A percentile compares a stretch with the other conserved stretches of the same genome.
These are phyloP conservation scores for Ustanciosporium gigantosporum DNA, from an alignment of 1,284 basidiomycete species.

Conservation along the genomic window DNA sequence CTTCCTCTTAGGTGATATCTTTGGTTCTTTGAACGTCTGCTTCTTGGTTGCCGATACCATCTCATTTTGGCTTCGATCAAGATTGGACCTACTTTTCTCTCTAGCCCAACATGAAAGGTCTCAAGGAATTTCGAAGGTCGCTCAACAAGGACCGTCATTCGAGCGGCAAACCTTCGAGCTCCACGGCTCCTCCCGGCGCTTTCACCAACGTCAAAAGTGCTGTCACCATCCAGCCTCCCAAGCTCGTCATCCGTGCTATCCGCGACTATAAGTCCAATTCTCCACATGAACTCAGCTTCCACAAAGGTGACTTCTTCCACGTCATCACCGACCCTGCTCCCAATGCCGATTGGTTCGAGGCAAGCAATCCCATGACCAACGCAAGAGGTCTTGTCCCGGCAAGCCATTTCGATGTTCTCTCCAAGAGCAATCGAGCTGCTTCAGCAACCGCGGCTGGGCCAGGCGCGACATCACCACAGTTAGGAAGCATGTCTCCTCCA, in stretches of 20 bases:
- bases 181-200: constrained; percentile 14
- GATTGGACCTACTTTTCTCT: too few species aligned
- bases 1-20: too few species aligned
- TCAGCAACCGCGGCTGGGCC: constrained; percentile 21
- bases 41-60: too few species aligned
- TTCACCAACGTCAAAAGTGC: constrained; percentile 44
- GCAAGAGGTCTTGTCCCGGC: constrained; percentile 90
- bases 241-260: constrained; percentile 91
- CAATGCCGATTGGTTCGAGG: constrained; percentile 63
- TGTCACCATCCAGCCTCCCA: constrained; percentile 69
- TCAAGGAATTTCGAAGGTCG: constrained; percentile 56
- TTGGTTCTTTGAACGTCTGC: too few species aligned
- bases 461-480: constrained; percentile 20
- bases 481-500: constrained; percentile 32
- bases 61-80: too few species aligned
- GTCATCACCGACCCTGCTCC: constrained; percentile 73
- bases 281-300: constrained; percentile 86
- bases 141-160: constrained; percentile 52
- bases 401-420: constrained; percentile 71
- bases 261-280: constrained; percentile 72
- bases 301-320: constrained; percentile 96
- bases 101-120: constrained; percentile 46
- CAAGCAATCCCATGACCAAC: constrained; percentile 77
- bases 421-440: constrained; percentile 35
- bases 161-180: constrained; percentile 27